Conservation (phyloP, 345 rosid species). For the Stellera chamaejasme region DNA sequence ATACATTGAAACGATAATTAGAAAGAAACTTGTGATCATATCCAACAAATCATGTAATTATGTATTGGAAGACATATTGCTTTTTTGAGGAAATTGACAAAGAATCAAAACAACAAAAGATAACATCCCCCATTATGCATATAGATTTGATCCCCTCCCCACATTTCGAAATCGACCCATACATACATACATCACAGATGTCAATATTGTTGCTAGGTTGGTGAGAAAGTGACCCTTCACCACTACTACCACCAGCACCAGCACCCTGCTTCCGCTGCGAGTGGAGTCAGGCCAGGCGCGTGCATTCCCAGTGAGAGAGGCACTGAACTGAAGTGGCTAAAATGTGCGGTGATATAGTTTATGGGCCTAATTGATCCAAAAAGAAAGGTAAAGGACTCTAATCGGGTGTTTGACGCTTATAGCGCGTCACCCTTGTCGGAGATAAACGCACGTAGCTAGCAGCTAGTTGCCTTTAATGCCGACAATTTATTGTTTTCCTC, state of each 20-base stretch:
- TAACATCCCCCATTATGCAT: constrained; percentile 1
- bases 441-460: constrained; percentile 24
- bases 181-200: too few relatives aligned
- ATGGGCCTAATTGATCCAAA: too few relatives aligned
- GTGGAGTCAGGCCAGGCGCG: neutral
- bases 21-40: too few relatives aligned
- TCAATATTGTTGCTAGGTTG: constrained; percentile 7
- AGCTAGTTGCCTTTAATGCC: constrained; percentile 27
- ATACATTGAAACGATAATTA: too few relatives aligned
- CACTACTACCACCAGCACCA: neutral
- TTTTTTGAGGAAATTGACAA: neutral
- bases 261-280: neutral
- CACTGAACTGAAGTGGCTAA: too few relatives aligned
- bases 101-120: neutral
- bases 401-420: constrained; percentile 19
- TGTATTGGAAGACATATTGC: too few relatives aligned
- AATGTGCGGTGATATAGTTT: too few relatives aligned
- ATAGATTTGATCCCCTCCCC: constrained; percentile 6
- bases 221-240: constrained; percentile 6
- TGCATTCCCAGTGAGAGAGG: neutral
- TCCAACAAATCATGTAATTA: too few relatives aligned
- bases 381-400: too few relatives aligned
- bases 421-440: constrained; percentile 36
- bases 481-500: constrained; percentile 23
- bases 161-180: neutral